These are phyloP conservation scores for Tricharina praecox DNA, from an alignment of 495 filamentous ascomycete genomes.

Conservation along the genomic window DNA sequence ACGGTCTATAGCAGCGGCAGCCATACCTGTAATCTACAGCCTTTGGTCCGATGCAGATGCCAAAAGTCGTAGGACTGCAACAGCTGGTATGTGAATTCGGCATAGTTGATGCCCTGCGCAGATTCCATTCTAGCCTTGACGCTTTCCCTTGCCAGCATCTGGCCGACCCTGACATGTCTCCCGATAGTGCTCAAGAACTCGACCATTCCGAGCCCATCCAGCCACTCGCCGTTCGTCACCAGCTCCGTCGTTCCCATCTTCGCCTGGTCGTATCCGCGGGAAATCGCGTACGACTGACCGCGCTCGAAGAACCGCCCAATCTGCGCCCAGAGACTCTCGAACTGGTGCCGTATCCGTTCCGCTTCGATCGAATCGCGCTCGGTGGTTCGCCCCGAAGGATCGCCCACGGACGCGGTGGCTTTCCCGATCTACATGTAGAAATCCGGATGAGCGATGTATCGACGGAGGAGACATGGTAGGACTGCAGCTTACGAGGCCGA, in stretches of 20 bases:
- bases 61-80: constrained; percentile 98
- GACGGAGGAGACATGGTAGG: background rate
- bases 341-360: constrained; percentile 46
- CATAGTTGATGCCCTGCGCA: constrained; percentile 80
- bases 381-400: constrained; percentile 61
- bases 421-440: constrained; percentile 56
- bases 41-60: constrained; percentile 47
- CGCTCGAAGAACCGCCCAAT: constrained; percentile 59
- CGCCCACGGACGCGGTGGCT: constrained; percentile 70
- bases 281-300: constrained; percentile 43
- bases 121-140: constrained; percentile 65
- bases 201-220: constrained; percentile 47
- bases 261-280: constrained; percentile 43
- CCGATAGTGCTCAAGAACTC: constrained; percentile 61
- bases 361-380: constrained; percentile 43
- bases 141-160: constrained; percentile 79
- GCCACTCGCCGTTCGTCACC: constrained; percentile 67
- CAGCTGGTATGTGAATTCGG: constrained; percentile 83
- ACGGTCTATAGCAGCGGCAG: background rate
- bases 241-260: constrained; percentile 48
- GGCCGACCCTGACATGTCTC: constrained; percentile 51
- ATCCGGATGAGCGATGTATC: background rate
- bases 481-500: constrained; percentile 39
- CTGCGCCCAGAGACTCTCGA: constrained; percentile 63
- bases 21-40: constrained; percentile 25